Percentiles rank a stretch among this genome's conserved stretches.
Conservation (phyloP, 2,329 filamentous ascomycete species). For the Plenodomus tracheiphilus region DNA sequence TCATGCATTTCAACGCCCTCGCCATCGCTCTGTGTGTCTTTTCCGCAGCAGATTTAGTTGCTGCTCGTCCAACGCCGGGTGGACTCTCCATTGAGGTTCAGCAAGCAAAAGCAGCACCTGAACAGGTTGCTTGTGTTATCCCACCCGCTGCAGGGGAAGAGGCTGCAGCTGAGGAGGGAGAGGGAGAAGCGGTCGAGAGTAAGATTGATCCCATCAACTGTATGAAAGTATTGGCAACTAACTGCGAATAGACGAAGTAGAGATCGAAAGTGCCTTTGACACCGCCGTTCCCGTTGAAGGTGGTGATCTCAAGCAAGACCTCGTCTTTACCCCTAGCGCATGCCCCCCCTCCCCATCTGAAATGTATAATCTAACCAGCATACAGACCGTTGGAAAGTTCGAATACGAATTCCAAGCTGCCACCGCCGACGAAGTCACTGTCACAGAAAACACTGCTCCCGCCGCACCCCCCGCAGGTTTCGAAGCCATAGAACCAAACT, state of each 20-base stretch:
- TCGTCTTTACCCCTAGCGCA: conserved; percentile 25
- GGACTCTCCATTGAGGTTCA: conserved; percentile 1
- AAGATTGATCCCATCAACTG: not conserved
- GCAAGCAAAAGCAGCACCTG: not conserved
- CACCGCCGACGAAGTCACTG: conserved; percentile 20
- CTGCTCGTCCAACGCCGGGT: conserved; percentile 1
- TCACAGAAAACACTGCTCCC: conserved; percentile 22
- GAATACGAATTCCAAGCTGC: conserved; percentile 25
- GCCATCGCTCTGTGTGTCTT: conserved; percentile 8
- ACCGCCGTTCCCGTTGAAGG: conserved; percentile 10
- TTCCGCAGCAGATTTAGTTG: not conserved
- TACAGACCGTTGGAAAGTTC: conserved; percentile 23
- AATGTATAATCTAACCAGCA: not conserved
- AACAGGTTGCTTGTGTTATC: not conserved
- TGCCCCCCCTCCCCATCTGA: not conserved
- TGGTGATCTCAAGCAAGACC: conserved; percentile 27
- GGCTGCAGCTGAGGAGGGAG: conserved; percentile 3
- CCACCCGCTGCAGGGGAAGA: not conserved
- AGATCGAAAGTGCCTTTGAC: conserved; percentile 14
- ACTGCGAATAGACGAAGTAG: conserved; percentile 11
- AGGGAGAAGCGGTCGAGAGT: conserved; percentile 10
- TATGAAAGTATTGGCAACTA: not conserved
- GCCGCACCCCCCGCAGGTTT: conserved; percentile 20
- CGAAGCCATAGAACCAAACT: conserved; percentile 23
- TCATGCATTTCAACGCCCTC: conserved; percentile 11